phyloP scores from a whole-genome alignment of 768 basidiomycete genomes.

The Trametes gibbosa region DNA sequence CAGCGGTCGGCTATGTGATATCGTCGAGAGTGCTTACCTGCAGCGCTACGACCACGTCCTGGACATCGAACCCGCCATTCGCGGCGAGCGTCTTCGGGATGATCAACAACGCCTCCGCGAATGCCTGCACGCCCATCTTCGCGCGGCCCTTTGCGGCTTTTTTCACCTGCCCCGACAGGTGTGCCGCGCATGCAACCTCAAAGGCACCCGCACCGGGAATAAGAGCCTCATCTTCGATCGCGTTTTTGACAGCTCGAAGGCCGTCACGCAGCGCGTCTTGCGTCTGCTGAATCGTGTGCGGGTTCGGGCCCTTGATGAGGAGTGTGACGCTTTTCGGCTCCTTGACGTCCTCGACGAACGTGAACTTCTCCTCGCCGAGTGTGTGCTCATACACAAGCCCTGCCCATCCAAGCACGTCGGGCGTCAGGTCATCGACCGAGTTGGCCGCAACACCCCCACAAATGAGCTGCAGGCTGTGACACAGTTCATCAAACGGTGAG shows the following conservation, averaged over 20 bases:
- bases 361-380: slow-evolving; percentile 97
- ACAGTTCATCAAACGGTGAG: slow-evolving; percentile 4
- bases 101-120: slow-evolving; percentile 88
- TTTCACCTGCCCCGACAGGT: slow-evolving; percentile 78
- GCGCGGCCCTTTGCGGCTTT: slow-evolving; percentile 87
- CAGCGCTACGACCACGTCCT: slow-evolving; percentile 88
- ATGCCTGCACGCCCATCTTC: slow-evolving; percentile 97
- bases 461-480: slow-evolving; percentile 77
- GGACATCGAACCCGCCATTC: slow-evolving; percentile 97
- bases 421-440: slow-evolving; percentile 93
- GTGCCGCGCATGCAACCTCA: slow-evolving; percentile 87
- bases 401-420: slow-evolving; percentile 92
- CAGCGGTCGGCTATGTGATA: not conserved
- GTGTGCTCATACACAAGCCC: slow-evolving; percentile 99
- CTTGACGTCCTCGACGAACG: slow-evolving; percentile 96
- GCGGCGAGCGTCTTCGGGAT: slow-evolving; percentile 96
- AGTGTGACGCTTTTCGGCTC: slow-evolving; percentile 93
- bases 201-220: slow-evolving; percentile 98
- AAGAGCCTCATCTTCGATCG: slow-evolving; percentile 83
- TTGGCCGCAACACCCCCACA: slow-evolving; percentile 97
- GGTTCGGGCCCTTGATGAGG: slow-evolving; percentile 96
- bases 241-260: slow-evolving; percentile 94
- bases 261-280: slow-evolving; percentile 98
- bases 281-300: slow-evolving; percentile 93
- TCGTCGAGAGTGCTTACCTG: slow-evolving; percentile 48